These are phyloP conservation scores for Colletotrichum lini DNA, from an alignment of 2,329 filamentous ascomycete species.

Conservation along the genomic window DNA sequence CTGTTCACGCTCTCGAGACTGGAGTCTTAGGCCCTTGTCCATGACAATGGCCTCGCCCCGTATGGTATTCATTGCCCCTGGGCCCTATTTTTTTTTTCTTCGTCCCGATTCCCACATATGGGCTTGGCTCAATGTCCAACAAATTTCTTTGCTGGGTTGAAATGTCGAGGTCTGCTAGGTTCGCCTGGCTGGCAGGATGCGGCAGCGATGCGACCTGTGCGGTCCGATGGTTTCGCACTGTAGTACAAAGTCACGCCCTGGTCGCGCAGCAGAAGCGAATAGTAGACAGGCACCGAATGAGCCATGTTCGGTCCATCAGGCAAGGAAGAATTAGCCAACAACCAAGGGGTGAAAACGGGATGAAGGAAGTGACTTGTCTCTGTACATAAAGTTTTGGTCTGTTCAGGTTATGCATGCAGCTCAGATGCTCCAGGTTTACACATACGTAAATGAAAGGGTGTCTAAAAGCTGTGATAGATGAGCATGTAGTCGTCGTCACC, in stretches of 20 bases:
- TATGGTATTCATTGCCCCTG: constrained; percentile 14
- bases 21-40: not conserved
- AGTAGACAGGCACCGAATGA: not conserved
- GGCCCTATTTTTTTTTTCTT: not conserved
- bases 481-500: not conserved
- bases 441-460: too few relatives aligned
- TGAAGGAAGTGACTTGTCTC: constrained; percentile 3
- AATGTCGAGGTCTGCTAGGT: constrained; percentile 21
- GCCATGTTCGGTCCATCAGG: not conserved
- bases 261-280: not conserved
- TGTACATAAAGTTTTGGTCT: not conserved
- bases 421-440: not conserved
- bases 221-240: not conserved
- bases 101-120: not conserved
- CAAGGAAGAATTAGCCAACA: not conserved
- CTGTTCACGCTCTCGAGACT: not conserved
- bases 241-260: constrained; percentile 8
- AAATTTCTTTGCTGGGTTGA: constrained; percentile 14
- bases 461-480: not conserved
- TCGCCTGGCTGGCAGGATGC: constrained; percentile 19
- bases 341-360: not conserved
- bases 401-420: not conserved
- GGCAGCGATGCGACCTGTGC: constrained; percentile 8
- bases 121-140: constrained; percentile 16
- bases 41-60: constrained; percentile 1